These are phyloP conservation scores for Entrophospora sp. DNA, from an alignment of 192 early-diverging fungal genomes.

Conservation along the genomic window DNA sequence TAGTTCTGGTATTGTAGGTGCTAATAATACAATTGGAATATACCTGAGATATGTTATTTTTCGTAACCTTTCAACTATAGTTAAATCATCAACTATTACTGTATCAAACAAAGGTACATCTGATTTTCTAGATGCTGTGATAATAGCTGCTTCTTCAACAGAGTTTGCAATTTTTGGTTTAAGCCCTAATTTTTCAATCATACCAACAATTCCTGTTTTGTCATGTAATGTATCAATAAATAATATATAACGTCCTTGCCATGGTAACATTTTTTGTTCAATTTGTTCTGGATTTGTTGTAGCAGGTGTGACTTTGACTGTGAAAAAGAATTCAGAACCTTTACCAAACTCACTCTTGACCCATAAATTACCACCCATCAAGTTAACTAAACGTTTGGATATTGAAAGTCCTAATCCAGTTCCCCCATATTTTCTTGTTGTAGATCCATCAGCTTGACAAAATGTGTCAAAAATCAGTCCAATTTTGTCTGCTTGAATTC, in stretches of 20 bases:
- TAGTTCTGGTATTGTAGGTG: constrained; percentile 41
- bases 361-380: constrained; percentile 74
- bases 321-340: constrained; percentile 75
- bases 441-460: constrained; percentile 74
- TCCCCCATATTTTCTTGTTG: constrained; percentile 77
- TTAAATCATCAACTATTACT: constrained; percentile 57
- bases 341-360: constrained; percentile 63
- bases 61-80: constrained; percentile 53
- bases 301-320: constrained; percentile 44
- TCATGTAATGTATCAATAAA: constrained; percentile 51
- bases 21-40: constrained; percentile 67
- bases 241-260: constrained; percentile 56
- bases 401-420: constrained; percentile 83
- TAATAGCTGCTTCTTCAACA: constrained; percentile 42
- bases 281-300: constrained; percentile 30
- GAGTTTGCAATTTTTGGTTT: constrained; percentile 29
- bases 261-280: constrained; percentile 44
- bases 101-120: constrained; percentile 48
- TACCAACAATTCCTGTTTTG: constrained; percentile 24
- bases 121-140: constrained; percentile 21
- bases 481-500: constrained; percentile 70
- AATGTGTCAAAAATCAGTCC: constrained; percentile 73
- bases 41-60: constrained; percentile 52
- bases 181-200: constrained; percentile 43
- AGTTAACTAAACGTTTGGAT: constrained; percentile 62